A percentile compares a stretch with the other conserved stretches of the same genome.
These are phyloP conservation scores for Kwoniella sp. DNA, from an alignment of 768 basidiomycete genomes.

Conservation along the genomic window DNA sequence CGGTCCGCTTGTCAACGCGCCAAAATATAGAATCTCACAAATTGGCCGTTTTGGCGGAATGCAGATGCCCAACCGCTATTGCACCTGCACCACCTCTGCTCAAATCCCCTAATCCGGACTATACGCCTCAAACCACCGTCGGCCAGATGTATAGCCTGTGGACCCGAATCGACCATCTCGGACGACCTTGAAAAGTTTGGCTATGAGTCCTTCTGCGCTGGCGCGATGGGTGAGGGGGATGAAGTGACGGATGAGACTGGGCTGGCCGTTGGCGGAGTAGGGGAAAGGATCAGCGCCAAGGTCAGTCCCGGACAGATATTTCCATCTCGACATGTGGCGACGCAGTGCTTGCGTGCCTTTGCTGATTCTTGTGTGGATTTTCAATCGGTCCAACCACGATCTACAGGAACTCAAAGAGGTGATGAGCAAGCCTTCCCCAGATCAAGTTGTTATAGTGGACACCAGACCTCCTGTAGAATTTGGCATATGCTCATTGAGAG, in stretches of 20 bases:
- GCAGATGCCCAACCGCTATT: slow-evolving; percentile 62
- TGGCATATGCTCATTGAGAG: slow-evolving; percentile 78
- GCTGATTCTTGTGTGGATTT: no score
- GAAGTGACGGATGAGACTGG: slow-evolving; percentile 51
- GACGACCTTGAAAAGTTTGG: slow-evolving; percentile 65
- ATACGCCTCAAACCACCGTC: slow-evolving; percentile 78
- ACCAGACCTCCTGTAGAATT: slow-evolving; percentile 79
- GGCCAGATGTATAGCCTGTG: slow-evolving; percentile 75
- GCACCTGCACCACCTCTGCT: slow-evolving; percentile 73
- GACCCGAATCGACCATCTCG: slow-evolving; percentile 57
- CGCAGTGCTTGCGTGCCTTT: neutral
- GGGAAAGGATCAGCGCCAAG: slow-evolving; percentile 34
- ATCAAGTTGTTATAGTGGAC: slow-evolving; percentile 65
- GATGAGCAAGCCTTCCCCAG: neutral
- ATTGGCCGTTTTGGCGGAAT: neutral
- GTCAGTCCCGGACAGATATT: slow-evolving; percentile 71
- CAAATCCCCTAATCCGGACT: slow-evolving; percentile 71
- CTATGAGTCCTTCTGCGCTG: slow-evolving; percentile 85
- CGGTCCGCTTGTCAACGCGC: neutral
- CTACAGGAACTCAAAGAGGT: slow-evolving; percentile 62
- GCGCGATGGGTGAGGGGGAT: slow-evolving; percentile 60
- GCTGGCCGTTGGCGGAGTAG: slow-evolving; percentile 22
- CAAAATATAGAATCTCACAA: slow-evolving; percentile 29
- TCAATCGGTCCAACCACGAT: neutral
- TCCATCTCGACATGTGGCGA: neutral